These are phyloP conservation scores for Recurvomyces mirabilis DNA, from an alignment of 495 filamentous ascomycete genomes.

Conservation along the genomic window DNA sequence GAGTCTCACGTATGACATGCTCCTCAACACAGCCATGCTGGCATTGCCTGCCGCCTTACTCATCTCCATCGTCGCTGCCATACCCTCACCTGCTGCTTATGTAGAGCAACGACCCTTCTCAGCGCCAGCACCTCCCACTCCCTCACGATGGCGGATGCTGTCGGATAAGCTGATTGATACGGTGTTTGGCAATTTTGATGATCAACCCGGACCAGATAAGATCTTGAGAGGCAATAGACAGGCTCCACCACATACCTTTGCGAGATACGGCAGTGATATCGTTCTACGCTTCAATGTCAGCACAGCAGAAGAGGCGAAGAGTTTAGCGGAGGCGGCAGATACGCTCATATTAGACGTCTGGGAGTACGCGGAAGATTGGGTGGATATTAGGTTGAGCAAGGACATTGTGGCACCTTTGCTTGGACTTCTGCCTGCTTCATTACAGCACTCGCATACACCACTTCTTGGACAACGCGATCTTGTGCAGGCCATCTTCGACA, in stretches of 20 bases:
- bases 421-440: constrained; percentile 63
- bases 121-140: background rate
- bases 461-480: constrained; percentile 64
- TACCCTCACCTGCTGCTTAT: constrained; percentile 8
- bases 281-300: constrained; percentile 80
- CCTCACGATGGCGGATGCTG: constrained; percentile 10
- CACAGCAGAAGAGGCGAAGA: constrained; percentile 55
- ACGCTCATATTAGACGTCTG: constrained; percentile 81
- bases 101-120: constrained; percentile 5
- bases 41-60: constrained; percentile 7
- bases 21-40: constrained; percentile 4
- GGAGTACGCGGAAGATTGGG: constrained; percentile 69
- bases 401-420: constrained; percentile 72
- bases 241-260: constrained; percentile 10
- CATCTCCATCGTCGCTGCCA: constrained; percentile 13
- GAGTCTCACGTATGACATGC: background rate
- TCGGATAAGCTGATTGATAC: constrained; percentile 13
- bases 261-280: constrained; percentile 67
- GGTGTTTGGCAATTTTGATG: constrained; percentile 3
- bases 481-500: constrained; percentile 60
- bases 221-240: background rate
- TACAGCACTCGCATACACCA: constrained; percentile 60
- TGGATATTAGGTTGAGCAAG: constrained; percentile 74
- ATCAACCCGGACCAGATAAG: background rate
- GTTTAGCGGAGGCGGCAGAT: constrained; percentile 60